Evolutionary conservation across 2,329 filamentous ascomycete species (phyloP), one percentile per base, ranked within the genome.

Genomic region (Fusarium lateritium): DNA sequence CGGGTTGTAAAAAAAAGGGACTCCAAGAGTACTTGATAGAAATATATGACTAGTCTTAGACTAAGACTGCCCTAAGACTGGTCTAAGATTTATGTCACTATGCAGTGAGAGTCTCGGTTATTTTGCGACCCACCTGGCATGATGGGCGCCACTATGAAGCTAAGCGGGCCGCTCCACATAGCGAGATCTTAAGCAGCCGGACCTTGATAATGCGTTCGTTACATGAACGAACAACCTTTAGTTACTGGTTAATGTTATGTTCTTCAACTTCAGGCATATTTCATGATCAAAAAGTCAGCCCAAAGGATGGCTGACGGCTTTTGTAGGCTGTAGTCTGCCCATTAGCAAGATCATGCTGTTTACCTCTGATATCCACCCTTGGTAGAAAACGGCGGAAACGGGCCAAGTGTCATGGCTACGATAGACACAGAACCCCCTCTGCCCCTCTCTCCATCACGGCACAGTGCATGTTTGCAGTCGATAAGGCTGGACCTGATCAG

Each of bases 141-240:
- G 59, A 64, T 59, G 28, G 54, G 44, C 63, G 67, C 62, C 54
- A 56, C 49, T 60, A 54, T 60, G 62, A 56, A 39, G 31, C 63
- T 52, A 55, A 68, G 67, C 63, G 59, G 63, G 63, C 67, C 59
- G 49, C 67, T 53, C 68, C 68, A 65, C 63, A 71, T 65, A 47
- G 53, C 45, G 55, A 69, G 62, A 69, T 69, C 51, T 55, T 38
- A 31, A 62, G 50, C 43, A 56, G 42, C 54, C 44, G 65, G 38
- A 60, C 59, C 53, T 68, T 68, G 65, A 56, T 60, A 51, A 60
- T 44, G 33, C 24, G 24, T 24, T 49, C 51, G 24, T 38, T 56
- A 31, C 14, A 13, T 60, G 34, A 22, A 50, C 59, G 31, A 8
- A 38, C 22, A 44, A 44, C 33, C 10, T 31, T 31, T 31, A 3